phyloP scores from a whole-genome alignment of 768 basidiomycete species.

The Naganishia kalamii region DNA sequence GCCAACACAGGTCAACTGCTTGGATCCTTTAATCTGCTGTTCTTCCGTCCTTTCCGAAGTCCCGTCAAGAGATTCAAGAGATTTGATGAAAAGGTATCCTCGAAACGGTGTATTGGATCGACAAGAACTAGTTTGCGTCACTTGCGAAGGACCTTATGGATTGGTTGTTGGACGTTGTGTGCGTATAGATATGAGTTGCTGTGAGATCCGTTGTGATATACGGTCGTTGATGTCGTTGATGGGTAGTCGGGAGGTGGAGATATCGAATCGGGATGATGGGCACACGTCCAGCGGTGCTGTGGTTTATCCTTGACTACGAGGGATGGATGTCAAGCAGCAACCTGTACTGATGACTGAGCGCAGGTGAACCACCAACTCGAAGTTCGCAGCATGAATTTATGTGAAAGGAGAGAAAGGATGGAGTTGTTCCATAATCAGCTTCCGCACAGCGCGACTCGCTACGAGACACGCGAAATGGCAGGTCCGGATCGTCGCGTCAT shows the following conservation, averaged over 20 bases:
- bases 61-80: neutral
- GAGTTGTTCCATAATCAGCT: neutral
- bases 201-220: conserved; percentile 5
- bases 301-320: neutral
- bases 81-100: no score
- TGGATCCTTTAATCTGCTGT: no score
- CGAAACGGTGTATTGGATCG: no score
- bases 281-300: conserved; percentile 8
- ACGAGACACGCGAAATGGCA: conserved; percentile 2
- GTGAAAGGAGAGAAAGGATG: neutral
- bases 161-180: neutral
- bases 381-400: neutral
- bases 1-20: conserved; percentile 2
- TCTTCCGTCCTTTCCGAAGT: no score
- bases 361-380: neutral
- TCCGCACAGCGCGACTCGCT: neutral
- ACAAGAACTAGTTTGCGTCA: no score
- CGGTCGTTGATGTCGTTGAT: neutral
- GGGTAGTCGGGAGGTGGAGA: neutral
- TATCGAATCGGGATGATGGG: neutral
- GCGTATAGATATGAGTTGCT: no score
- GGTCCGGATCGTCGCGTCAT: neutral
- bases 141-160: no score
- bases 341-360: neutral
- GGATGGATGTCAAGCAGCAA: neutral